Base-by-base conservation (phyloP, 306 rosid species). In the Casuarina cunninghamiana region DNA sequence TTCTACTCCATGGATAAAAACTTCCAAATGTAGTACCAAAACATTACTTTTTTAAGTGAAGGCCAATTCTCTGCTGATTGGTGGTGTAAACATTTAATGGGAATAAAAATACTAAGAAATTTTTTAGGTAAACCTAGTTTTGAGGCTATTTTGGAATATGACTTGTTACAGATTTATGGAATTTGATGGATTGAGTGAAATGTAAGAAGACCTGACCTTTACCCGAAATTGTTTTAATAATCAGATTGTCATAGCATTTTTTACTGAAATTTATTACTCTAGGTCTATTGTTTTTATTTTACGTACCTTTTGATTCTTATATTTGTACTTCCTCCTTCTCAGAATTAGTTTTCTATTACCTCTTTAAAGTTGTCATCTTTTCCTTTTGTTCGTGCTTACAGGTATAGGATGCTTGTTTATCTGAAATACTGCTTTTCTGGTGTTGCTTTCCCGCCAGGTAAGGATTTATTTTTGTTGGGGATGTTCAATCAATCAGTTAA, bases 371-470 rank as follows among this genome's bases (percentile, higher is more conserved):
- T 51, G 65, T 73, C 79, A 63, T 74, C 53, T 80, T 41, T 72
- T n/a, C 55, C 13, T 55, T 70, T 72, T 58, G 15, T 71, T 76
- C 44, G 79, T 81, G 61, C 78, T 58, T 43, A 82, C 92, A 93
- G 99, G 86, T 95, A 93, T 70, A 85, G 97, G 87, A 91, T 90
- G 88, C 91, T 95, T 73, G 91, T 95, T 87, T 95, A 95, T 86
- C 88, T 95, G 80, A 95, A 91, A 84, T 95, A 95, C 87, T 92
- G 98, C 87, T 95, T 95, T 85, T 89, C 90, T 5, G 97, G 99
- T 81, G 90, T 93, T 83, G 91, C 91, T 82, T 95, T 95, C 86
- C 99, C 99, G 50, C 99, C 99, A 81, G 98, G 98, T 94, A 89
- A 43, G 77, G 68, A 51, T 75, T 71, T 39, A 12, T 58, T 62